phyloP scores from a whole-genome alignment of 345 rosid genomes.

The Zanthoxylum bungeanum region DNA sequence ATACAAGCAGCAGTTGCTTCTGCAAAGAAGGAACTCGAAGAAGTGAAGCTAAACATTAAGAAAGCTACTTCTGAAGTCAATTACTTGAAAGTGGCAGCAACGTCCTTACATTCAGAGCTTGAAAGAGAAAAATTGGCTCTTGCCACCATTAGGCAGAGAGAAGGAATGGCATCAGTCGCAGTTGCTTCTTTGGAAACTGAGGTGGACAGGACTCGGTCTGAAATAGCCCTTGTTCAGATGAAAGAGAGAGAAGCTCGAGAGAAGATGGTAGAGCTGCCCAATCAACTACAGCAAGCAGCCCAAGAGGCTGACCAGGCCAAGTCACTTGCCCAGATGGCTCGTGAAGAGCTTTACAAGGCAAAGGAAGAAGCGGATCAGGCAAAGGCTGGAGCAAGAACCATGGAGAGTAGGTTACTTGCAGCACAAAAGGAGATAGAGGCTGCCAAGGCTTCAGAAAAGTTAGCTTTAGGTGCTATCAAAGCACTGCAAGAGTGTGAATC shows the following conservation, averaged over 20 bases:
- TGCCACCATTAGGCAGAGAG: conserved; percentile 62
- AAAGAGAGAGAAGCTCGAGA: conserved; percentile 67
- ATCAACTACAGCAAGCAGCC: conserved; percentile 67
- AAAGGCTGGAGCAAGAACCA: conserved; percentile 69
- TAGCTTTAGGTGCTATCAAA: conserved; percentile 82
- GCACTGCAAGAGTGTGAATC: conserved; percentile 85
- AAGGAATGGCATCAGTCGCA: conserved; percentile 79
- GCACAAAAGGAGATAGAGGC: conserved; percentile 85
- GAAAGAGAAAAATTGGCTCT: conserved; percentile 63
- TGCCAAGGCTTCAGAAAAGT: conserved; percentile 76
- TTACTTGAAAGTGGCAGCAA: conserved; percentile 61
- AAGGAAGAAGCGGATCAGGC: conserved; percentile 83
- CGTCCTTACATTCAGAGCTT: conserved; percentile 58
- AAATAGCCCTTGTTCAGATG: conserved; percentile 50
- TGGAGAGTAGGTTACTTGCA: conserved; percentile 67
- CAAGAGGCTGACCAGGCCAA: conserved; percentile 82
- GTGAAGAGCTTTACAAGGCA: conserved; percentile 69
- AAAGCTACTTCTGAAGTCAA: conserved; percentile 72
- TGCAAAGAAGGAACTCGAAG: conserved; percentile 79
- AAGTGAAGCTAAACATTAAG: conserved; percentile 72
- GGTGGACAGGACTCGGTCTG: conserved; percentile 55
- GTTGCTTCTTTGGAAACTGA: conserved; percentile 80
- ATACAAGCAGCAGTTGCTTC: conserved; percentile 61
- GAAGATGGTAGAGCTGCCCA: conserved; percentile 63
- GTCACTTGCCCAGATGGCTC: conserved; percentile 55